Conservation (phyloP, 352 stramenopile species). For the Phytopythium kandeliae region DNA sequence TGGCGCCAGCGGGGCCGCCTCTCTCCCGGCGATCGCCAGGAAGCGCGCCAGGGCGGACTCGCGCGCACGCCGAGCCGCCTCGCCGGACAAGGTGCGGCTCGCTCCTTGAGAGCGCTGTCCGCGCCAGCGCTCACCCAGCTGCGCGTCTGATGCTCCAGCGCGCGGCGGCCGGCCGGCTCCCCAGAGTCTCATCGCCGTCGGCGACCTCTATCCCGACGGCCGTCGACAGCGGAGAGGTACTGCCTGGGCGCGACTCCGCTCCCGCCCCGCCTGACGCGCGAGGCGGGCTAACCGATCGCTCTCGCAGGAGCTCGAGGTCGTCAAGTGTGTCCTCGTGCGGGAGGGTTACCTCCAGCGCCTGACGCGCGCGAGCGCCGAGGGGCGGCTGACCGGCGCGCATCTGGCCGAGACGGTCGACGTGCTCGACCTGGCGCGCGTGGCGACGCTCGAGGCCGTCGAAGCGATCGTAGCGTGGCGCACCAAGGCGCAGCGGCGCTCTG, state of each 20-base stretch:
- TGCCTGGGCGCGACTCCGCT: not conserved
- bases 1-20: not conserved
- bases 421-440: slow-evolving; percentile 80
- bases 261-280: too few relatives aligned
- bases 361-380: slow-evolving; percentile 27
- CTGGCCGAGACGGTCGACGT: slow-evolving; percentile 74
- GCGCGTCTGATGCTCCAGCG: not conserved
- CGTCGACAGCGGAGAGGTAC: slow-evolving; percentile 5
- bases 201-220: not conserved
- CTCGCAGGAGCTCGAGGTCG: slow-evolving; percentile 73
- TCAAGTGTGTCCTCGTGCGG: slow-evolving; percentile 87
- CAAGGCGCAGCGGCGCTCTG: slow-evolving; percentile 10
- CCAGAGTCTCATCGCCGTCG: not conserved
- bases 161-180: not conserved
- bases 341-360: slow-evolving; percentile 87
- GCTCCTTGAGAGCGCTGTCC: not conserved
- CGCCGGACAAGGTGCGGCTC: slow-evolving; percentile 2
- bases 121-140: not conserved
- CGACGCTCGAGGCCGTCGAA: slow-evolving; percentile 88
- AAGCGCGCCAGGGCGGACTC: not conserved
- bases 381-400: slow-evolving; percentile 41
- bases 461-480: slow-evolving; percentile 70
- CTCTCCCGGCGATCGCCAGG: slow-evolving; percentile 6
- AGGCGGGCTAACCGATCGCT: too few relatives aligned
- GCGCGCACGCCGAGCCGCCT: not conserved